A percentile compares a stretch with the other conserved stretches of the same genome.
Evolutionary conservation across 1,284 basidiomycete species (phyloP).

Genomic region (Ceratobasidium sp.): DNA sequence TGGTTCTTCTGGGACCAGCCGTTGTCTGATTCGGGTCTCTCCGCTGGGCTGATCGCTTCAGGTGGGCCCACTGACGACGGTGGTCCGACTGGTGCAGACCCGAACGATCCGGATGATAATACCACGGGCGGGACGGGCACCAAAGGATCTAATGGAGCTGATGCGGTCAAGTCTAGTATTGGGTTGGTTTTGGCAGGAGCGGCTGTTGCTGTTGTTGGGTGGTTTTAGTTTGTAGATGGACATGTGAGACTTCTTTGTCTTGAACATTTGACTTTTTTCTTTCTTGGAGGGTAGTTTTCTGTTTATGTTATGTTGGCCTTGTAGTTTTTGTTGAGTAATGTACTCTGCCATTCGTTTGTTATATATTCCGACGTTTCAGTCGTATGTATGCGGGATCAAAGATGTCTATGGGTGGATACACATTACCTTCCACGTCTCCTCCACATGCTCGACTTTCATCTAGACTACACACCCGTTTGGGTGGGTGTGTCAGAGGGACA

Average conservation of each 20-base stretch:
- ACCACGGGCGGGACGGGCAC: conserved; percentile 7
- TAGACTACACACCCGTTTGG: too few species aligned
- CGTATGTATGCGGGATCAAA: conserved; percentile 6
- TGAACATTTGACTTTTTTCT: conserved; percentile 15
- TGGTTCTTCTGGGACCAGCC: conserved; percentile 50
- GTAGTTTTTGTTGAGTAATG: conserved; percentile 35
- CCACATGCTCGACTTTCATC: not conserved
- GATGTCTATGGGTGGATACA: not conserved
- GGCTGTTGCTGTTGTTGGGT: conserved; percentile 16
- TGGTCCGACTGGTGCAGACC: conserved; percentile 4
- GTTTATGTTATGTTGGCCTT: conserved; percentile 2
- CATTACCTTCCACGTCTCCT: too few species aligned
- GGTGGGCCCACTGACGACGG: conserved; percentile 24
- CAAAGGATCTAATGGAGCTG: conserved; percentile 29
- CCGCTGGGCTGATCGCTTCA: conserved; percentile 23
- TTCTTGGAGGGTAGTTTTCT: conserved; percentile 3
- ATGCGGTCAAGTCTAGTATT: not conserved
- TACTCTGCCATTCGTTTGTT: conserved; percentile 28
- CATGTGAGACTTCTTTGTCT: conserved; percentile 12
- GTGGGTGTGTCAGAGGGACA: too few species aligned
- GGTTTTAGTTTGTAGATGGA: conserved; percentile 16
- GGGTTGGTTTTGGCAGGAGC: conserved; percentile 7
- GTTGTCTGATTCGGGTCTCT: conserved; percentile 47
- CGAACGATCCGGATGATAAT: conserved; percentile 18
- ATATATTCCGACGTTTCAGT: not conserved